phyloP scores from a whole-genome alignment of 352 stramenopile genomes.

The Pythium myriotylum region DNA sequence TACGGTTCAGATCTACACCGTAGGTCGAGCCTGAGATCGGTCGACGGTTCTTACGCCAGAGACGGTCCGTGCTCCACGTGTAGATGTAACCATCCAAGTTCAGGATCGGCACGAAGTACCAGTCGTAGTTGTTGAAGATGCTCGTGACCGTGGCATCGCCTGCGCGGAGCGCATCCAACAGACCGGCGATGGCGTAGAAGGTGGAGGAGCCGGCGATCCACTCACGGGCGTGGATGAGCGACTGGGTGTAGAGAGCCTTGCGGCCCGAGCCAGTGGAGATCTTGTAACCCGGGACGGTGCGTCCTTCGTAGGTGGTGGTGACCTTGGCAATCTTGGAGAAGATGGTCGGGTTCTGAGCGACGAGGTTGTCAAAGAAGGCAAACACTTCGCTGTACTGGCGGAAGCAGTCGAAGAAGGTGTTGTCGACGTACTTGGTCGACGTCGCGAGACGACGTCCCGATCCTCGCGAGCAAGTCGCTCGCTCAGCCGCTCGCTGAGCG shows the following conservation, averaged over 20 bases:
- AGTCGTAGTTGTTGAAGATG: slow-evolving; percentile 29
- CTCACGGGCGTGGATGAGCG: slow-evolving; percentile 33
- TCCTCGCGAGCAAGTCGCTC: slow-evolving; percentile 4
- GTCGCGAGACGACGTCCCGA: slow-evolving; percentile 10
- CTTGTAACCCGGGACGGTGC: slow-evolving; percentile 30
- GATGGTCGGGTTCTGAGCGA: slow-evolving; percentile 21
- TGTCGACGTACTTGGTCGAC: slow-evolving; percentile 24
- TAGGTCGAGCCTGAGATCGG: slow-evolving; percentile 1
- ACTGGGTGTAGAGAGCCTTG: slow-evolving; percentile 27
- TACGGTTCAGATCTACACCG: slow-evolving; percentile 36
- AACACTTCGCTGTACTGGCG: slow-evolving; percentile 26
- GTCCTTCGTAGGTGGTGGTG: slow-evolving; percentile 23
- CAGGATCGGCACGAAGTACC: slow-evolving; percentile 5
- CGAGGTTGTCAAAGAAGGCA: slow-evolving; percentile 26
- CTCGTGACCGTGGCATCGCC: slow-evolving; percentile 16
- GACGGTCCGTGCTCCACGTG: slow-evolving; percentile 9
- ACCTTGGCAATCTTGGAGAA: slow-evolving; percentile 30
- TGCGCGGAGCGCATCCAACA: slow-evolving; percentile 24
- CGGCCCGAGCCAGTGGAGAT: slow-evolving; percentile 24
- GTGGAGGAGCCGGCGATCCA: slow-evolving; percentile 29
- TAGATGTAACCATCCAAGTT: slow-evolving; percentile 29
- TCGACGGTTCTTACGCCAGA: slow-evolving; percentile 33
- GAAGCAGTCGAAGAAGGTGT: slow-evolving; percentile 38
- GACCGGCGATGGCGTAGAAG: slow-evolving; percentile 25
- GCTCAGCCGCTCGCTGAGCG: not conserved